These are phyloP conservation scores for Mycena chlorophos DNA, from an alignment of 768 basidiomycete species.

Conservation along the genomic window DNA sequence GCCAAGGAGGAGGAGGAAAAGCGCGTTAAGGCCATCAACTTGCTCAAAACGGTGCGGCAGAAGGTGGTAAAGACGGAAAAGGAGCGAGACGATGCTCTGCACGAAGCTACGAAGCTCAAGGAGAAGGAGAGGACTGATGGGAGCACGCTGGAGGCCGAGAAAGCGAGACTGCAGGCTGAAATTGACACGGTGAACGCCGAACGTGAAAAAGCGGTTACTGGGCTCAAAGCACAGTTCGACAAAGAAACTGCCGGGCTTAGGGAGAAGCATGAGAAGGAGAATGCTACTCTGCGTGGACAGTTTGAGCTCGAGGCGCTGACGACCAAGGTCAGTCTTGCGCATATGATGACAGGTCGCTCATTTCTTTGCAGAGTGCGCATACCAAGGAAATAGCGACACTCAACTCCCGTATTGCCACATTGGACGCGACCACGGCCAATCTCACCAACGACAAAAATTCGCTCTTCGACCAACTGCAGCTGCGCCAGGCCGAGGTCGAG, in stretches of 20 bases:
- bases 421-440: constrained; percentile 71
- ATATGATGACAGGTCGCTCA: constrained; percentile 4
- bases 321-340: constrained; percentile 54
- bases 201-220: constrained; percentile 60
- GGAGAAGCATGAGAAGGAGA: constrained; percentile 77
- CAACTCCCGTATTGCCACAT: constrained; percentile 46
- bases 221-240: constrained; percentile 68
- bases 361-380: constrained; percentile 55
- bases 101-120: constrained; percentile 51
- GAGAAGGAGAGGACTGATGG: constrained; percentile 56
- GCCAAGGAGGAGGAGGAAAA: constrained; percentile 98
- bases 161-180: constrained; percentile 58
- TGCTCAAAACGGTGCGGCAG: constrained; percentile 93
- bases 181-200: constrained; percentile 61
- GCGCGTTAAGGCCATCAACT: constrained; percentile 86
- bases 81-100: constrained; percentile 78
- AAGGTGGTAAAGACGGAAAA: constrained; percentile 97
- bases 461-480: constrained; percentile 84
- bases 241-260: constrained; percentile 60
- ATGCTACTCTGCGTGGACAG: constrained; percentile 61
- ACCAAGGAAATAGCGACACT: constrained; percentile 60
- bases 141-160: constrained; percentile 57
- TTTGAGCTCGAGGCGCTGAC: constrained; percentile 75
- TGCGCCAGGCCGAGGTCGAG: constrained; percentile 89
- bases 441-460: constrained; percentile 73